Conservation (phyloP, 2,329 filamentous ascomycete species). For the Fusarium austroafricanum region DNA sequence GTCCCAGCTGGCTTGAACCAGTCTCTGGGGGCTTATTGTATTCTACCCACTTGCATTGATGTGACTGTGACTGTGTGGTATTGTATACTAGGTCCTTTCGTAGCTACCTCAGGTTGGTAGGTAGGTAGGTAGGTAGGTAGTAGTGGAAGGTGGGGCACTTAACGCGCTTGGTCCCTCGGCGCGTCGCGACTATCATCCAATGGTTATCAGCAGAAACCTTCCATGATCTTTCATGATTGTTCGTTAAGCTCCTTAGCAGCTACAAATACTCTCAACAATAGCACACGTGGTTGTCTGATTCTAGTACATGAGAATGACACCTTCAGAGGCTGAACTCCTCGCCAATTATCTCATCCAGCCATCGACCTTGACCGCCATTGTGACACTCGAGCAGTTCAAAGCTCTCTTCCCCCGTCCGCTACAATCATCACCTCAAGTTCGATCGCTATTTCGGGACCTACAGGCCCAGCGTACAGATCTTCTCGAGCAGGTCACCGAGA, state of each 20-base stretch:
- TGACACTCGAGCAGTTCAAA: slow-evolving; percentile 80
- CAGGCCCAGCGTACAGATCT: slow-evolving; percentile 77
- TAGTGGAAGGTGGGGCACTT: slow-evolving; percentile 36
- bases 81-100: too few species aligned
- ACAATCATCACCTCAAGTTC: slow-evolving; percentile 74
- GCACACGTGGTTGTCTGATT: background rate
- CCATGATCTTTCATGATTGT: background rate
- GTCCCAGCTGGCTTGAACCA: too few species aligned
- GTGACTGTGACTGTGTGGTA: too few species aligned
- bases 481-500: slow-evolving; percentile 73
- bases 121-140: too few species aligned
- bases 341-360: slow-evolving; percentile 82
- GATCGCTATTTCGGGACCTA: slow-evolving; percentile 80
- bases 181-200: slow-evolving; percentile 29
- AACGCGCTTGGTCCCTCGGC: slow-evolving; percentile 31
- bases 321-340: slow-evolving; percentile 80
- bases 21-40: too few species aligned
- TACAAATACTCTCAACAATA: background rate
- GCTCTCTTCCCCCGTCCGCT: slow-evolving; percentile 78
- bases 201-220: background rate
- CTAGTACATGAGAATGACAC: slow-evolving; percentile 66
- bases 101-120: too few species aligned
- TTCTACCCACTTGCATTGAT: too few species aligned
- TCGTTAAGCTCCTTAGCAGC: background rate
- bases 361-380: slow-evolving; percentile 76